phyloP scores from a whole-genome alignment of 148 eudicot genomes.

The Rhododendron griersonianum region DNA sequence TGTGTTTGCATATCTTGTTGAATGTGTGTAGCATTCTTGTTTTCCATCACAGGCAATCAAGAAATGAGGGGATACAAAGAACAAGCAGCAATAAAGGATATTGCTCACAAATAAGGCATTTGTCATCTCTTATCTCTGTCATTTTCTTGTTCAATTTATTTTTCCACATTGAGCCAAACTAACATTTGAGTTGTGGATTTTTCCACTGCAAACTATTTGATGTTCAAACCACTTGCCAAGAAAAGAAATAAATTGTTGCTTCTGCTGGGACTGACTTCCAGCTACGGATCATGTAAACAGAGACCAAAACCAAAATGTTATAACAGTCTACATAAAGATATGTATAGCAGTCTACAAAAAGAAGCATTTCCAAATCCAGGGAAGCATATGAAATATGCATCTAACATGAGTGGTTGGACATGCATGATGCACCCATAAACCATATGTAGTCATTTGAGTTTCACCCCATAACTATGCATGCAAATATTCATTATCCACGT shows the following conservation, averaged over 20 bases:
- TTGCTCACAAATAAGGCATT: background rate
- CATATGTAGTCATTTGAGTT: background rate
- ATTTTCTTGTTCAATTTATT: background rate
- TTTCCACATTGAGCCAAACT: background rate
- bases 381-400: background rate
- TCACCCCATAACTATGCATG: background rate
- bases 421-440: background rate
- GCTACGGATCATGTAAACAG: background rate
- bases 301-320: background rate
- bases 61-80: background rate
- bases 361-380: background rate
- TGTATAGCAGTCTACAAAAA: background rate
- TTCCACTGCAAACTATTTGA: background rate
- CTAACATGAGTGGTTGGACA: background rate
- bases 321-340: too few species aligned
- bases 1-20: background rate
- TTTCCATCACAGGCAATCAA: background rate
- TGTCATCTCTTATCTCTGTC: background rate
- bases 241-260: background rate
- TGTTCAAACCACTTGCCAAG: background rate
- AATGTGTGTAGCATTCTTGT: background rate
- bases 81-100: constrained; percentile 2
- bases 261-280: background rate
- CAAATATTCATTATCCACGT: background rate
- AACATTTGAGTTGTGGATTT: background rate